Conservation (phyloP, 2,329 filamentous ascomycete species). For the Fusarium sp. region DNA sequence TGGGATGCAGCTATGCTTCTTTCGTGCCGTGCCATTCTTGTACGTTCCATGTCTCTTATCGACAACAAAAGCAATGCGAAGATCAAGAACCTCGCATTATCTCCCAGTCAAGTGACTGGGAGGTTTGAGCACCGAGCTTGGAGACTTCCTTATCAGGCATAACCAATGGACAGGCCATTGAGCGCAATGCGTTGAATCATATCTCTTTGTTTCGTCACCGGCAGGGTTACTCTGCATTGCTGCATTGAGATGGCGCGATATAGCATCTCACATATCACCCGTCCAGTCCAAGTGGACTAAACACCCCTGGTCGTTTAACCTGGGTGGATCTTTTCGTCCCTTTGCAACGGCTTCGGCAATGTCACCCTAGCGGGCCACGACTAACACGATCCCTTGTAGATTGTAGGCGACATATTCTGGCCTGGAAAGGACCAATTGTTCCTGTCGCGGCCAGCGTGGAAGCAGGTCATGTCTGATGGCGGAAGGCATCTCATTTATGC, state of each 20-base stretch:
- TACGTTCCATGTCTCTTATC: constrained; percentile 43
- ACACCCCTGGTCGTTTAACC: constrained; percentile 28
- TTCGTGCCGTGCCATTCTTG: constrained; percentile 56
- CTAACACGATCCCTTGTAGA: constrained; percentile 49
- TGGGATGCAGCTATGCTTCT: constrained; percentile 57
- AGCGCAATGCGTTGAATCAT: constrained; percentile 16
- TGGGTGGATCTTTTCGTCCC: constrained; percentile 40
- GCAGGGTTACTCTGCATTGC: constrained; percentile 43
- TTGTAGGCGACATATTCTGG: constrained; percentile 57
- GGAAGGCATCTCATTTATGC: constrained; percentile 48
- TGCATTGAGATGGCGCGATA: constrained; percentile 48
- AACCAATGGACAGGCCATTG: constrained; percentile 13
- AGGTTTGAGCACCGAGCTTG: constrained; percentile 2
- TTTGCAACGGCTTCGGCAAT: constrained; percentile 40
- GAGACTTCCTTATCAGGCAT: not conserved
- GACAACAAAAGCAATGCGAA: constrained; percentile 12
- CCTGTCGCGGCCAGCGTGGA: constrained; percentile 55
- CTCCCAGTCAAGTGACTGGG: constrained; percentile 35
- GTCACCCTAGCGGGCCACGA: constrained; percentile 40
- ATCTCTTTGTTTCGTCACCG: constrained; percentile 34
- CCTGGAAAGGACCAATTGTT: constrained; percentile 54
- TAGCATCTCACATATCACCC: constrained; percentile 47
- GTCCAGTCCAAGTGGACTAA: constrained; percentile 43
- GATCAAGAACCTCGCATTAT: constrained; percentile 26
- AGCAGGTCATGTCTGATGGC: constrained; percentile 49